phyloP scores from a whole-genome alignment of 2,329 filamentous ascomycete genomes.

The Xylariaceae sp. region DNA sequence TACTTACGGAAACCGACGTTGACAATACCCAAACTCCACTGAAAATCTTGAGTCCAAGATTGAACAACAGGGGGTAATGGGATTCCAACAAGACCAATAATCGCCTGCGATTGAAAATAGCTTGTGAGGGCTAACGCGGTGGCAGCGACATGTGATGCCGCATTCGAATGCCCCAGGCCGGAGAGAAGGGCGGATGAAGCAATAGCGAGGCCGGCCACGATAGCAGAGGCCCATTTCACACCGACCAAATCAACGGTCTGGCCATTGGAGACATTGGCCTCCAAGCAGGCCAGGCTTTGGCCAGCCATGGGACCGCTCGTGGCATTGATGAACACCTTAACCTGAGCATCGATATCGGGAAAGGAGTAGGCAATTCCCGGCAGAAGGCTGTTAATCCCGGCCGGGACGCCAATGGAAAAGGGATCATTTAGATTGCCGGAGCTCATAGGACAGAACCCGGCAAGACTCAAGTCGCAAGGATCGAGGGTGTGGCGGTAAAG shows the following conservation, averaged over 20 bases:
- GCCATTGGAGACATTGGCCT: constrained; percentile 82
- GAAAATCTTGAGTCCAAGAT: constrained; percentile 95
- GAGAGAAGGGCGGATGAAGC: constrained; percentile 83
- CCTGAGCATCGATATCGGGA: constrained; percentile 82
- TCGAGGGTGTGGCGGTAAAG: constrained; percentile 58
- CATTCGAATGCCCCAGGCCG: constrained; percentile 86
- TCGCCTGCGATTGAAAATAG: constrained; percentile 91
- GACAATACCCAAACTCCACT: constrained; percentile 97
- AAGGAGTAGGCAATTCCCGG: constrained; percentile 83
- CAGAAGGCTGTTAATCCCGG: constrained; percentile 55
- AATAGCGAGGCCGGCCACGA: constrained; percentile 79
- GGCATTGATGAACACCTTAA: constrained; percentile 74
- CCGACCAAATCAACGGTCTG: constrained; percentile 85
- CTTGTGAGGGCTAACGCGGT: constrained; percentile 91
- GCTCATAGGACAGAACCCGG: constrained; percentile 75
- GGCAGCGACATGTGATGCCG: constrained; percentile 87
- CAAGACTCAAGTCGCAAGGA: constrained; percentile 59
- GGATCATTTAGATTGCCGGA: constrained; percentile 49
- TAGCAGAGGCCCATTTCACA: constrained; percentile 83
- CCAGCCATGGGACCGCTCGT: constrained; percentile 47
- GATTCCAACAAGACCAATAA: constrained; percentile 79
- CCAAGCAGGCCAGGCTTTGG: constrained; percentile 72
- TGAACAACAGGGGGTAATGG: constrained; percentile 80
- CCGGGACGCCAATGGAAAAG: constrained; percentile 58
- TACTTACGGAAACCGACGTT: constrained; percentile 59